Base-by-base conservation (phyloP, 164 flowering plant genomes). In the Vitis amurensis region DNA sequence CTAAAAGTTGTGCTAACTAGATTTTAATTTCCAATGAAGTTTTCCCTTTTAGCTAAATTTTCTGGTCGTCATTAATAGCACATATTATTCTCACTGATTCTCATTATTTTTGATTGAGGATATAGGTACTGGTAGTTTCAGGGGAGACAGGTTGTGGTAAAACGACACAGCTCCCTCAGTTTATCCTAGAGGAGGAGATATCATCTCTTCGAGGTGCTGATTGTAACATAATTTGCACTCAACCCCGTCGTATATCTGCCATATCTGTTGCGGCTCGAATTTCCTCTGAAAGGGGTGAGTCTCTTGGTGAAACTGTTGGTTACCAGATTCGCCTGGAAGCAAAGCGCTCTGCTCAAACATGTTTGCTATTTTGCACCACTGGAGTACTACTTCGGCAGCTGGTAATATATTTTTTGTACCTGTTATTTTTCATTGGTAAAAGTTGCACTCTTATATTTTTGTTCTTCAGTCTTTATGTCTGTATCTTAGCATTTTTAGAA, bases 111-210 rank as follows among this genome's bases (percentile, higher is more conserved):
- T 63, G 17, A 37, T 74, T 67, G 58, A n/a, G 11, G 8, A 71
- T 77, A 23, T 72, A 94, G 99, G 95, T 94, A 27, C 63, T 92
- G 73, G 97, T 94, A 44, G 95, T 94, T 59, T 94, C 99, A 13
- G 99, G 99, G 69, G 99, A 94, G 90, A 94, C 99, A 68, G 97
- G 99, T 50, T 94, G 97, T 88, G 99, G 99, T 50, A 94, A 94
- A 81, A 94, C 99, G 55, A 94, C 99, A 16, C 99, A 94, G 74
- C 88, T 94, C 50, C 97, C 99, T 67, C 99, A 92, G 37, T 92
- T 88, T 74, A 92, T 94, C 74, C 79, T 94, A 59, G 99, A 94
- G 67, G 91, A 92, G 59, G 95, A 91, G 73, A 88, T 89, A 70
- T 83, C 92, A 73, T 73, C 82, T 61, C 74, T 91, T 37, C 88